A percentile compares a stretch with the other conserved stretches of the same genome.
These are phyloP conservation scores for Pezicula carpinea DNA, from an alignment of 2,329 filamentous ascomycete genomes.

Conservation along the genomic window DNA sequence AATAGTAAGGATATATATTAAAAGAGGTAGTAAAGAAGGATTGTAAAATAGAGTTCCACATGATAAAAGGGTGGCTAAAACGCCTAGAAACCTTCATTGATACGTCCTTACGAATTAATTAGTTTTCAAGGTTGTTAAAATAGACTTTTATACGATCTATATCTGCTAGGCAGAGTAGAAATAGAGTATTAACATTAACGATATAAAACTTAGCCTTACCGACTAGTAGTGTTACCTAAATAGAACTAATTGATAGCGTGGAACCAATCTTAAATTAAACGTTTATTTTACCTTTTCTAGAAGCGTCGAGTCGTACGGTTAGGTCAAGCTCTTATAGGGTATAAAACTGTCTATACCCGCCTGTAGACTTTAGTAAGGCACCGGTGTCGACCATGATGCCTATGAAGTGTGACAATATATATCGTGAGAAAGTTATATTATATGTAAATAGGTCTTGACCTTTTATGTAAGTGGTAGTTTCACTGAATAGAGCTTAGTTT, in stretches of 20 bases:
- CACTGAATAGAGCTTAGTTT: neutral
- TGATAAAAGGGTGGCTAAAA: neutral
- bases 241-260: neutral
- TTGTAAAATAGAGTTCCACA: constrained; percentile 2
- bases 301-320: too few species aligned
- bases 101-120: neutral
- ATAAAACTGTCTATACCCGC: too few species aligned
- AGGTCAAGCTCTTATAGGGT: neutral
- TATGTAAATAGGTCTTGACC: too few species aligned
- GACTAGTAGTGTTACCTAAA: neutral
- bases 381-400: too few species aligned
- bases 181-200: constrained; percentile 3
- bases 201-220: constrained; percentile 1
- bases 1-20: neutral
- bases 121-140: constrained; percentile 4
- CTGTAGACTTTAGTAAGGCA: too few species aligned
- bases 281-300: neutral
- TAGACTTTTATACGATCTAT: constrained; percentile 4
- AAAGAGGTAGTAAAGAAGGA: neutral
- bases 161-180: constrained; percentile 4
- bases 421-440: too few species aligned
- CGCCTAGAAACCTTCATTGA: neutral
- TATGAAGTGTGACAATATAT: too few species aligned
- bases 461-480: neutral
- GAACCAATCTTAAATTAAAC: constrained; percentile 5